Percentiles rank a stretch among this genome's conserved stretches.
phyloP scores from a whole-genome alignment of 1,284 basidiomycete species.

The Acaromyces ingoldii region DNA sequence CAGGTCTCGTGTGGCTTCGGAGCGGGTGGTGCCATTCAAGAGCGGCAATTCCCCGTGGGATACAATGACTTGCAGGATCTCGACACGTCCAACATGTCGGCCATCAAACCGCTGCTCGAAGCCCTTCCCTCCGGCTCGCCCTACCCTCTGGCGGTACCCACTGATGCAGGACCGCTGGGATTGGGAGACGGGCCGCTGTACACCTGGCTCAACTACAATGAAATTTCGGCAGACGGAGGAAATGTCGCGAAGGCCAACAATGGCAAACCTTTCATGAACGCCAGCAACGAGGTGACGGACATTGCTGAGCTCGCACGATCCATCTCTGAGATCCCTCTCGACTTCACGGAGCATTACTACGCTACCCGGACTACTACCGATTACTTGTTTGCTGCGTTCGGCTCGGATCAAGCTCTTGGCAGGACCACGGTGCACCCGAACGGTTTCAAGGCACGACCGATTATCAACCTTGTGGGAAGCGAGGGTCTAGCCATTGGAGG shows the following conservation, averaged over 20 bases:
- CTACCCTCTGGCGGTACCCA: constrained; percentile 3
- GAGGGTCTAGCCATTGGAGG: constrained; percentile 8
- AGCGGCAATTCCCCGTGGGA: constrained; percentile 1
- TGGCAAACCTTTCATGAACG: constrained; percentile 9
- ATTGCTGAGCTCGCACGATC: constrained; percentile 6
- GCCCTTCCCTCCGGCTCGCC: background rate
- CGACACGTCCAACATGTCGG: too few relatives aligned
- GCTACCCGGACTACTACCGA: constrained; percentile 4
- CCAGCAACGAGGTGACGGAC: constrained; percentile 4
- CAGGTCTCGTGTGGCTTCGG: constrained; percentile 9
- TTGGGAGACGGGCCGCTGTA: constrained; percentile 7
- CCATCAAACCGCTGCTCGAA: too few relatives aligned
- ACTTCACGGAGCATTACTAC: constrained; percentile 11
- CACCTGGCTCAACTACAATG: constrained; percentile 7
- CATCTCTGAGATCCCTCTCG: constrained; percentile 4
- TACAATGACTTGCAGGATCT: too few relatives aligned
- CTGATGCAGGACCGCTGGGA: background rate
- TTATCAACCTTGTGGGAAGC: constrained; percentile 6
- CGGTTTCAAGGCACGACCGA: constrained; percentile 7
- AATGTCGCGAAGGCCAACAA: constrained; percentile 6
- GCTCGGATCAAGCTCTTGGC: constrained; percentile 1
- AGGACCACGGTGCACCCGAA: too few relatives aligned
- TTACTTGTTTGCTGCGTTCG: background rate
- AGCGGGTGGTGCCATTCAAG: background rate
- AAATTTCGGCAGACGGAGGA: constrained; percentile 9